Conservation (phyloP, 495 filamentous ascomycete species). For the Xylaria intraflava region DNA sequence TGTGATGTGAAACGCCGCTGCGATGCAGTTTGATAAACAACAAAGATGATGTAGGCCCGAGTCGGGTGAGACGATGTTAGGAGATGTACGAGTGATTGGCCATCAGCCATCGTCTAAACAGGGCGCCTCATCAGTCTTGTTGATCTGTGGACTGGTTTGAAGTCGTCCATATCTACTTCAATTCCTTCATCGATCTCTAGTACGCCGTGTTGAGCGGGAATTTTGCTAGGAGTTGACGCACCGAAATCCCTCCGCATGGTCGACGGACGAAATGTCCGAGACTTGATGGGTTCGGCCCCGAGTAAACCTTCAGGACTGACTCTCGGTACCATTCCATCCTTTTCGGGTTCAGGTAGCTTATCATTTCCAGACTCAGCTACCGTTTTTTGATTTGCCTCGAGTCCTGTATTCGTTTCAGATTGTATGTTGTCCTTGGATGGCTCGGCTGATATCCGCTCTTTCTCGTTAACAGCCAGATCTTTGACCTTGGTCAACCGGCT, state of each 20-base stretch:
- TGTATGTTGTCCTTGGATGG: constrained; percentile 19
- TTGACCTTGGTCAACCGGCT: constrained; percentile 51
- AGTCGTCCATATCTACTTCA: constrained; percentile 32
- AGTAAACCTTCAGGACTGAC: neutral
- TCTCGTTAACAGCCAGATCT: constrained; percentile 50
- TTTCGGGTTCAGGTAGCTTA: neutral
- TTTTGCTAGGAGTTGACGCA: constrained; percentile 20
- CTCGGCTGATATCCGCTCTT: constrained; percentile 45
- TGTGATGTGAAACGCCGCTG: constrained; percentile 15
- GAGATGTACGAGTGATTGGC: neutral
- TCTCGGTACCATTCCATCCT: neutral
- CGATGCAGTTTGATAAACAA: constrained; percentile 13
- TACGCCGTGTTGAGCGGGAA: constrained; percentile 17
- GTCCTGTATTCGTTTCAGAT: neutral
- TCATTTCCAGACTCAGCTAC: neutral
- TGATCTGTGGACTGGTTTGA: constrained; percentile 19
- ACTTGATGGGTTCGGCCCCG: constrained; percentile 17
- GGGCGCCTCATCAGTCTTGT: constrained; percentile 18
- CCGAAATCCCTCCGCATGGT: constrained; percentile 26
- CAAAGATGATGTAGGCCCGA: neutral
- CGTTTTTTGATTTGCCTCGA: constrained; percentile 1
- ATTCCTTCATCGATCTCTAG: constrained; percentile 34
- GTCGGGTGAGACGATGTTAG: neutral
- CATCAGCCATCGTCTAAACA: constrained; percentile 14
- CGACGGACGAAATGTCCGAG: constrained; percentile 26